Base-by-base conservation (phyloP, 495 filamentous ascomycete species). In the Amphirosellinia nigrospora region DNA sequence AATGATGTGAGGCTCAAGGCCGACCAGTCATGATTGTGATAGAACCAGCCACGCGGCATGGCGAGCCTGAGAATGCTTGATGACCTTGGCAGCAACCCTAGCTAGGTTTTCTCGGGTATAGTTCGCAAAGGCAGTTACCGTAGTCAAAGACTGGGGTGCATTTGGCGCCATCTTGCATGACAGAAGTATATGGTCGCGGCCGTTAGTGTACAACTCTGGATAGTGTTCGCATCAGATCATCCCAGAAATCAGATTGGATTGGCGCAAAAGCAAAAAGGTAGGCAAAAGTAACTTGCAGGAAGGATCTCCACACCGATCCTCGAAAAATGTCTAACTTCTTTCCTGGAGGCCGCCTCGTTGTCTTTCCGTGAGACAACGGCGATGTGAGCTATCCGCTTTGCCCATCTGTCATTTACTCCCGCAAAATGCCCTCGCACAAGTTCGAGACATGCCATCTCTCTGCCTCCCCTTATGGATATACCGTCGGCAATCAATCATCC, bases 91-190 rank as follows among this genome's bases (percentile, higher is more conserved):
- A 48, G 28, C 30, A 64, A 64, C 61, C 61, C 61, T 50, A 41
- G 28, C 43, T 41, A 26, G 63, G 30, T 65, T 46, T 48, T 26
- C 19, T 52, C 43, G 61, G 61, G 61, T 50, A 28, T 36, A 34
- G 26, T 64, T 28, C 32, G 26, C 26, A 21, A 21, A 46, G 60
- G 39, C 21, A 36, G 26, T 41, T 61, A 30, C 21, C 43, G 26
- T 48, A 64, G 61, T 64, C 43, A 48, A 48, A 64, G 41, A 30
- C 41, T 64, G 61, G 61, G 61, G 61, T 65, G 46, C 63, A 65
- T 52, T 52, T 52, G 46, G 63, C 45, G 46, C 45, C 63, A 65
- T 65, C 63, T 52, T 65, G 63, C 63, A 65, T 65, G 63, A n/a
- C 32, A 30, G 41, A 9, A 52, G 63, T 65, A 34, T 65, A 53